Evolutionary conservation across 805 yeast genomes (phyloP), one percentile per base, ranked within the genome.

Genomic region (Candida oleophila): DNA sequence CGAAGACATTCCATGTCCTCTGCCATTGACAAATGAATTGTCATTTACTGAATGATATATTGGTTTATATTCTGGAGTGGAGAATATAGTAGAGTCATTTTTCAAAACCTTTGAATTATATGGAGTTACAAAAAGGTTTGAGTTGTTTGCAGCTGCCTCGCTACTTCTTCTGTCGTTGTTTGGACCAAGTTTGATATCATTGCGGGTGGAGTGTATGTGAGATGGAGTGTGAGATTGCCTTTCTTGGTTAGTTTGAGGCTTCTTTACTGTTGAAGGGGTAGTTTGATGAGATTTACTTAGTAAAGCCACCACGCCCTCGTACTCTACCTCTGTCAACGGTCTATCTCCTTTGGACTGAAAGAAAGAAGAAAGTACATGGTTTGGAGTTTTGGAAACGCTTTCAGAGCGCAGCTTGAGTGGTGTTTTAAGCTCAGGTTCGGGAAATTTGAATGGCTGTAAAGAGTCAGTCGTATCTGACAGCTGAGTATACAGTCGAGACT

Each of bases 261-360:
- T 14, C 34, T 38, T 38, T 9, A 36, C 34, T 12, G 42, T 34
- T 14, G 43, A 20, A 7, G 46, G 41, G 8, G 46, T 42, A 9
- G 22, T 42, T 15, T 15, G 41, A 43, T 51, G 50, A 37, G 62
- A 55, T 34, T 54, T 56, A 19, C 62, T 56, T 42, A 70, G 54
- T n/a, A 87, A 64, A 4, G 90, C 78, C 50, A 83, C 60, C 0
- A 88, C 92, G n/a, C 95, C 95, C 63, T 85, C 92, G 56, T 83
- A 77, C 61, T 89, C 96, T 38, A 87, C 72, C 20, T 83, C 89
- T 12, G 83, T 73, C 50, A 89, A 69, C 3, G 92, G 89, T n/a
- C 66, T 66, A 46, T 82, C 78, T n/a, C 96, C 96, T 60, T 87
- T 88, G 38, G 68, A 70, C n/a, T 73, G 73, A 62, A 88, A 88